Percentiles rank a stretch among this genome's conserved stretches.
Conservation (phyloP, 1,139 yeast genomes). For the Debaryomyces sp. region DNA sequence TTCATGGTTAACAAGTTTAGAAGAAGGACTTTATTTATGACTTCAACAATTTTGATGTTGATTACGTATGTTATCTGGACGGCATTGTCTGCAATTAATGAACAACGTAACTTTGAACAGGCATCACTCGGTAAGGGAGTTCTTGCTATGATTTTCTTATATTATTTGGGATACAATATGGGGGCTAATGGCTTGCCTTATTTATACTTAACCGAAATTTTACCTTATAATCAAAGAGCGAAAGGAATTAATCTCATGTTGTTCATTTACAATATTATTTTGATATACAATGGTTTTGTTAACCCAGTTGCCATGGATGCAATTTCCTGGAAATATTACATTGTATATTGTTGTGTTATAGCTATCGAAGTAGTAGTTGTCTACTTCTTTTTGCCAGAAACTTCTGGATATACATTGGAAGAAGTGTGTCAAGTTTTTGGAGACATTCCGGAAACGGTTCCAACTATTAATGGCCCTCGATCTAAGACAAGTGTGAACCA, state of each 20-base stretch:
- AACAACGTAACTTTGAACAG: constrained; percentile 35
- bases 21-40: constrained; percentile 49
- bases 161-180: constrained; percentile 38
- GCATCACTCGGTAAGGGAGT: constrained; percentile 43
- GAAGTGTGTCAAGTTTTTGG: constrained; percentile 55
- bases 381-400: constrained; percentile 50
- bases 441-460: constrained; percentile 26
- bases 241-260: constrained; percentile 42
- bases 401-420: constrained; percentile 56
- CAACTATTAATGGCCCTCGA: too few relatives aligned
- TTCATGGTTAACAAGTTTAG: constrained; percentile 32
- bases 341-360: constrained; percentile 49
- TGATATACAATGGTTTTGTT: constrained; percentile 44
- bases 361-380: constrained; percentile 40
- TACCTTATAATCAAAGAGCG: constrained; percentile 48
- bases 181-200: constrained; percentile 45
- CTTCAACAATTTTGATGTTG: constrained; percentile 39
- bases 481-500: too few relatives aligned
- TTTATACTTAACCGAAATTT: constrained; percentile 43
- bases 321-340: constrained; percentile 62
- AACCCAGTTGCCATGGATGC: constrained; percentile 64
- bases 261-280: constrained; percentile 26
- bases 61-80: constrained; percentile 43
- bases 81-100: constrained; percentile 37
- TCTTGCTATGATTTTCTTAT: constrained; percentile 49